Evolutionary conservation across 139 green algal species (phyloP).

Genomic region (Pleodorina starrii): DNA sequence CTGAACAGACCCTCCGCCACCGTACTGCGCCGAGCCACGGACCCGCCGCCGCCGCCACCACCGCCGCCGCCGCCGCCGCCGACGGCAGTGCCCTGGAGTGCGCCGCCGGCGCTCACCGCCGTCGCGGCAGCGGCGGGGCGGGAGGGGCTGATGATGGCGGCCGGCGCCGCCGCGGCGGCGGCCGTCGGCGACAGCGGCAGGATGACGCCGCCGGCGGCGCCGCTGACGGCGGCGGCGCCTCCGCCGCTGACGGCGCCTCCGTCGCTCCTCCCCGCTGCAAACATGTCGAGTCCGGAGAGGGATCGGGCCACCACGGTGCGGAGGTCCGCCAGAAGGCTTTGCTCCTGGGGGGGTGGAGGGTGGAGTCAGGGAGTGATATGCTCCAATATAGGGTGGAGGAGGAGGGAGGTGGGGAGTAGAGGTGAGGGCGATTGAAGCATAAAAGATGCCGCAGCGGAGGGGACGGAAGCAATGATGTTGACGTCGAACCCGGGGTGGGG

Average conservation of each 20-base stretch:
- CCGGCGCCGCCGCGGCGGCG: background rate
- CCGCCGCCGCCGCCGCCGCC: background rate
- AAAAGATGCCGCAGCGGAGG: no score
- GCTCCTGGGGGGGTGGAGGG: slow-evolving; percentile 70
- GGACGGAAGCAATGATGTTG: no score
- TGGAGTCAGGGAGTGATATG: background rate
- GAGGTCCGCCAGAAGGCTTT: slow-evolving; percentile 92
- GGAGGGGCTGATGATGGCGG: background rate
- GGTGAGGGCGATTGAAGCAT: no score
- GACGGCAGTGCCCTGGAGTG: no score
- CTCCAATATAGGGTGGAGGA: background rate
- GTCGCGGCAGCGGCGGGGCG: background rate
- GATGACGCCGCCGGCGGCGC: background rate
- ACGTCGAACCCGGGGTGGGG: no score
- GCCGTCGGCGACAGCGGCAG: slow-evolving; percentile 9
- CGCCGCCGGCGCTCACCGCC: background rate
- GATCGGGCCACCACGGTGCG: slow-evolving; percentile 84
- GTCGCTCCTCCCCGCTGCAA: slow-evolving; percentile 47
- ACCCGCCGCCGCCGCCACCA: background rate
- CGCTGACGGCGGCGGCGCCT: background rate
- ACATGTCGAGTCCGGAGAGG: slow-evolving; percentile 94
- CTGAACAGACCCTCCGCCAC: slow-evolving; percentile 78
- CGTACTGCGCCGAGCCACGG: slow-evolving; percentile 51
- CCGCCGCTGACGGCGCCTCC: background rate
- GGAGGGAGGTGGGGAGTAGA: background rate